Evolutionary conservation across 2,329 filamentous ascomycete genomes (phyloP), one percentile per base, ranked within the genome.

Genomic region (Pseudogymnoascus verrucosus): DNA sequence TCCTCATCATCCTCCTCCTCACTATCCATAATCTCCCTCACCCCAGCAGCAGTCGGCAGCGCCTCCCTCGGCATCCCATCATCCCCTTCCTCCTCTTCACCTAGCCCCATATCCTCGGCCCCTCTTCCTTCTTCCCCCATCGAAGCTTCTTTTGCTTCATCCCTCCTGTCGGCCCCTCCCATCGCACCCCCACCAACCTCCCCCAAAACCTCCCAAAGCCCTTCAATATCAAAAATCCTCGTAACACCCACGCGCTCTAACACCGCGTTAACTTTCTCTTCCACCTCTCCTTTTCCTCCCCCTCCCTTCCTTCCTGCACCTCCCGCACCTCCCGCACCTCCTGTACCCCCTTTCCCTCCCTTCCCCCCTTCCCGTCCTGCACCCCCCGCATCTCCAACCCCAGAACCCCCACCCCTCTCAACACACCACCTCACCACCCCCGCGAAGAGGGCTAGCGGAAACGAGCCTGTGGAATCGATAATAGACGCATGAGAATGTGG

Each of bases 211-310:
- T 87, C 83, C 77, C 77, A 80, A 16, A 87, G 68, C 0, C 85
- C 85, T 54, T 85, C 78, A 10, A 84, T 67, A 65, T 86, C 83
- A 67, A 87, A 87, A 0, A 87, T 78, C 23, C 81, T 77, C 23
- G 82, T 82, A 28, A 87, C 76, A 34, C 79, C 77, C 3, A 86
- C 79, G 54, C 76, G 75, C 54, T 82, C 79, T 3, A 88, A 39
- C 5, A 64, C 62, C 37, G 69, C 64, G 12, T 68, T 62, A 51
- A 60, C 54, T 2, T 51, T 51, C 3, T 59, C 63, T 3, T 36
- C 21, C 1, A 62, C 60, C 1, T 37, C 47, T 3, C 61, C 59
- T 4, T 66, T 69, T 14, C n/a, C 10, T 47, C 19, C 31, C 5
- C 10, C 39, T 12, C n/a, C n/a, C n/a, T n/a, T n/a, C n/a, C n/a